phyloP scores from a whole-genome alignment of 2,329 filamentous ascomycete species.

The Dactylellina parvicollis region DNA sequence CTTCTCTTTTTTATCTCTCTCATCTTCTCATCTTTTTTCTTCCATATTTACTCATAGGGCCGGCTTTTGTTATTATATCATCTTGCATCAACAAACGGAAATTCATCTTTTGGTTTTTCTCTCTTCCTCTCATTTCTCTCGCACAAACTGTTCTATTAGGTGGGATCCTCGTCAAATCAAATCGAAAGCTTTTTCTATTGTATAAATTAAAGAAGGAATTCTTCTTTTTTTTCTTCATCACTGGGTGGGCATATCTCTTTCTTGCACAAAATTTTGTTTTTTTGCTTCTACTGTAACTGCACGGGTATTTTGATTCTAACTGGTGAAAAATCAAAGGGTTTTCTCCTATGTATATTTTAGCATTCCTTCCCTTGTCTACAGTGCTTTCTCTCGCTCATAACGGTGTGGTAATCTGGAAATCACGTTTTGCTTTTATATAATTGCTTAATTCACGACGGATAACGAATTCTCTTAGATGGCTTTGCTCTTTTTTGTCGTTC shows the following conservation, averaged over 20 bases:
- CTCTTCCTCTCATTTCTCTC: slow-evolving; percentile 51
- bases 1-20: slow-evolving; percentile 38
- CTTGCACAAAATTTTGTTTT: slow-evolving; percentile 20
- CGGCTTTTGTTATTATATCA: slow-evolving; percentile 49
- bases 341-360: slow-evolving; percentile 50
- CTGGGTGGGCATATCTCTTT: slow-evolving; percentile 57
- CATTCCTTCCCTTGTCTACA: slow-evolving; percentile 58
- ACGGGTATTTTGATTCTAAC: slow-evolving; percentile 30
- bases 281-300: slow-evolving; percentile 22
- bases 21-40: slow-evolving; percentile 18
- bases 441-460: slow-evolving; percentile 48
- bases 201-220: slow-evolving; percentile 56
- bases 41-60: slow-evolving; percentile 31
- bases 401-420: slow-evolving; percentile 47
- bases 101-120: slow-evolving; percentile 53
- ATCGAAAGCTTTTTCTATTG: slow-evolving; percentile 57
- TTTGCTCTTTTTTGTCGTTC: slow-evolving; percentile 60
- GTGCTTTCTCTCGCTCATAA: slow-evolving; percentile 11
- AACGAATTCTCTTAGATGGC: slow-evolving; percentile 54
- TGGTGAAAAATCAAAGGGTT: slow-evolving; percentile 30
- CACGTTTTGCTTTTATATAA: slow-evolving; percentile 33
- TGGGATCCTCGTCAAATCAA: slow-evolving; percentile 52
- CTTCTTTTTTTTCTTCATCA: slow-evolving; percentile 60
- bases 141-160: slow-evolving; percentile 53
- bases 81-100: slow-evolving; percentile 42